Conservation (phyloP, 352 stramenopile genomes). For the Plasmopara halstedii region DNA sequence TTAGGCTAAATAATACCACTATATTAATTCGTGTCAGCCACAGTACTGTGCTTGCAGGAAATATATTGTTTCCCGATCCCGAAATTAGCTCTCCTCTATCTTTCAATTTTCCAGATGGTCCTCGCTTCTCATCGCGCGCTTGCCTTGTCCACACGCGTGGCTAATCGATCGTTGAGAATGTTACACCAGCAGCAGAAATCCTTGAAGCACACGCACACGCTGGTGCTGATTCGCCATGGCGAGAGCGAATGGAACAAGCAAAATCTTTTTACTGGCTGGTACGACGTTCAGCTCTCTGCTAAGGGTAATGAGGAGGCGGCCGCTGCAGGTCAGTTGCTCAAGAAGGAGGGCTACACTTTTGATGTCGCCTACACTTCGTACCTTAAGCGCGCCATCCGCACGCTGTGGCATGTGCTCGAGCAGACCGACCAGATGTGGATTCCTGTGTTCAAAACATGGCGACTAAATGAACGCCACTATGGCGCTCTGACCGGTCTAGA, state of each 20-base stretch:
- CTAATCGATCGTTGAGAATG: conserved; percentile 19
- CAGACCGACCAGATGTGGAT: conserved; percentile 94
- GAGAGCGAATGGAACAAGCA: conserved; percentile 94
- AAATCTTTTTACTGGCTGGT: conserved; percentile 93
- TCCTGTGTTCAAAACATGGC: conserved; percentile 91
- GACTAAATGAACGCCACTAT: conserved; percentile 89
- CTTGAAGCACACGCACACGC: conserved; percentile 78
- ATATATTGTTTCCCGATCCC: too few relatives aligned
- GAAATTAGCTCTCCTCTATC: too few relatives aligned
- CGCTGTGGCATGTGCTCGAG: conserved; percentile 91
- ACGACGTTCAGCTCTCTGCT: conserved; percentile 87
- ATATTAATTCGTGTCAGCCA: too few relatives aligned
- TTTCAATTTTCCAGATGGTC: too few relatives aligned
- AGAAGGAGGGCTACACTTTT: conserved; percentile 90
- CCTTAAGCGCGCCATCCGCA: conserved; percentile 93
- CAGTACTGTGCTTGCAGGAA: too few relatives aligned
- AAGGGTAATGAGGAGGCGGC: conserved; percentile 88
- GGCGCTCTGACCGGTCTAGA: conserved; percentile 87
- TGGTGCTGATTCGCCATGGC: conserved; percentile 91
- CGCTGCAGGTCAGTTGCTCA: conserved; percentile 84
- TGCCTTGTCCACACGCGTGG: conserved; percentile 25
- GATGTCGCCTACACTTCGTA: conserved; percentile 94
- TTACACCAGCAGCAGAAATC: conserved; percentile 56
- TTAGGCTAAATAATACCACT: too few relatives aligned
- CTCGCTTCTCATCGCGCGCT: conserved; percentile 51